These are phyloP conservation scores for Ceratocystis destructans DNA, from an alignment of 2,329 filamentous ascomycete species.

Conservation along the genomic window DNA sequence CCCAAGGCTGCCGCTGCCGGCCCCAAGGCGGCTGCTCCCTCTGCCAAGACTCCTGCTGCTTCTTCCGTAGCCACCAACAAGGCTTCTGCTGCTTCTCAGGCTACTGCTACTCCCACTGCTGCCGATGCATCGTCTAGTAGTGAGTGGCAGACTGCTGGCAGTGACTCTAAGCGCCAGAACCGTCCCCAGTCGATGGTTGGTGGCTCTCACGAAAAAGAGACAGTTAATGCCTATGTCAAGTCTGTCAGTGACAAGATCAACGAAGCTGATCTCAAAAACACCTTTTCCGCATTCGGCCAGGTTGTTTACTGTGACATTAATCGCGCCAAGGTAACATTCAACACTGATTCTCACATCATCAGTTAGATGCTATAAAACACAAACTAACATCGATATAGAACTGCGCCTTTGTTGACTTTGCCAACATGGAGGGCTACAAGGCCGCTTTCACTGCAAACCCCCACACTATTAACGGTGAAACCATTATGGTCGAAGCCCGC, in stretches of 20 bases:
- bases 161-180: constrained; percentile 72
- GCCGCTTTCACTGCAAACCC: constrained; percentile 75
- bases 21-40: constrained; percentile 37
- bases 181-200: constrained; percentile 53
- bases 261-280: constrained; percentile 54
- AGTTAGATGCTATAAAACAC: not conserved
- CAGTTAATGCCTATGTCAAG: constrained; percentile 81
- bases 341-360: constrained; percentile 11
- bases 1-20: constrained; percentile 37
- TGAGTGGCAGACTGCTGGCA: constrained; percentile 82
- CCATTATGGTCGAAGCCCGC: constrained; percentile 77
- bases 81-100: constrained; percentile 24
- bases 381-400: constrained; percentile 43
- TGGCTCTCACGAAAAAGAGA: constrained; percentile 53
- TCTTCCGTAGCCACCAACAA: constrained; percentile 28
- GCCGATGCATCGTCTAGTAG: constrained; percentile 31
- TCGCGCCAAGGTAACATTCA: constrained; percentile 56
- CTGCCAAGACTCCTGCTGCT: constrained; percentile 22
- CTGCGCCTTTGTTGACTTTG: constrained; percentile 94
- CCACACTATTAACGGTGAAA: constrained; percentile 68
- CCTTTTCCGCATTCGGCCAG: constrained; percentile 58
- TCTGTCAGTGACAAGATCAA: constrained; percentile 85
- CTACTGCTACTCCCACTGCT: constrained; percentile 28
- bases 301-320: constrained; percentile 65
- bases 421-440: constrained; percentile 64